These are phyloP conservation scores for Heliamphora pulchella DNA, from an alignment of 179 eudicot species.

Conservation along the genomic window DNA sequence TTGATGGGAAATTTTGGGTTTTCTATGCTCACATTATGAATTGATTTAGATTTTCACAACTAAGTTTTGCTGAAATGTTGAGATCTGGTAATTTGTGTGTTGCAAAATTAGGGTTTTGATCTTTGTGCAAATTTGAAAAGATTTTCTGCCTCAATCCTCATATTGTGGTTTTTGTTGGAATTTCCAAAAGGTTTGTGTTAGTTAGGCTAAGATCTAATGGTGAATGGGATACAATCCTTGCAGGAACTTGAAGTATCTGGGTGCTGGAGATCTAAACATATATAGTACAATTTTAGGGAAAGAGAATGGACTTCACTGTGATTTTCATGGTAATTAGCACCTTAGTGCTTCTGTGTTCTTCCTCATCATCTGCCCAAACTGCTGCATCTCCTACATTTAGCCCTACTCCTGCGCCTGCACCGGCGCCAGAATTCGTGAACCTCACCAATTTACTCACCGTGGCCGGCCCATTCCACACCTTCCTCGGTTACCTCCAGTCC, in stretches of 20 bases:
- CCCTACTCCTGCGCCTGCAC: constrained; percentile 75
- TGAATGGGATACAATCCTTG: background rate
- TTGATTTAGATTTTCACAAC: background rate
- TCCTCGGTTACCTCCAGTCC: constrained; percentile 46
- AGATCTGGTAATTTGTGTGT: background rate
- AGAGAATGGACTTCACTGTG: constrained; percentile 25
- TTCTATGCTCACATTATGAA: background rate
- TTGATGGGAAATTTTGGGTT: background rate
- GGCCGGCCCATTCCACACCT: constrained; percentile 82
- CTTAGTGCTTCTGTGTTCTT: constrained; percentile 29
- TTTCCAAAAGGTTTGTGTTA: background rate
- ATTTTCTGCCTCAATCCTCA: background rate
- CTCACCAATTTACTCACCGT: constrained; percentile 60
- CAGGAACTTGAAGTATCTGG: constrained; percentile 19
- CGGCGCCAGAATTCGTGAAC: constrained; percentile 59
- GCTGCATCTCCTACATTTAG: constrained; percentile 24
- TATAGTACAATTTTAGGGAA: background rate
- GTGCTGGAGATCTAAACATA: background rate
- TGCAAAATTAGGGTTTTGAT: background rate
- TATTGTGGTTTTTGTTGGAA: background rate
- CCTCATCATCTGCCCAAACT: constrained; percentile 35
- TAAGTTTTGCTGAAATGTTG: background rate
- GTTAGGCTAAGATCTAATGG: constrained; percentile 6
- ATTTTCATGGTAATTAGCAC: constrained; percentile 24
- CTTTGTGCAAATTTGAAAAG: background rate